Evolutionary conservation across 352 stramenopile species (phyloP).

Genomic region (Pythium aristosporum): DNA sequence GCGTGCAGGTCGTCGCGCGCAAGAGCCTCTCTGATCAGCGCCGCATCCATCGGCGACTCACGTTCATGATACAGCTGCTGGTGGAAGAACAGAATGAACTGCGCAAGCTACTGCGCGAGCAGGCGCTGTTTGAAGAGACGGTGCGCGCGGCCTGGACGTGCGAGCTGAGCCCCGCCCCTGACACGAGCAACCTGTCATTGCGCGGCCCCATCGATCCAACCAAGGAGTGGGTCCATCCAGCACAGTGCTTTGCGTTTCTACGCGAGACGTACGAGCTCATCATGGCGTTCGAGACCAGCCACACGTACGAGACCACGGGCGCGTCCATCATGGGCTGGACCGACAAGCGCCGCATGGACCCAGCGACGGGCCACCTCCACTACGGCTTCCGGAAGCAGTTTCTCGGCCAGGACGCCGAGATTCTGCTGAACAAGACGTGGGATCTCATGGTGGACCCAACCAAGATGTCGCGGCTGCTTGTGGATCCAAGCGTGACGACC

Average conservation of each 20-base stretch:
- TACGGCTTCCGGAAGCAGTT: conserved; percentile 30
- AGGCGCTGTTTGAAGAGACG: conserved; percentile 26
- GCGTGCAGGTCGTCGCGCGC: conserved; percentile 10
- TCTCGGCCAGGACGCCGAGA: conserved; percentile 21
- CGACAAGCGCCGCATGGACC: conserved; percentile 31
- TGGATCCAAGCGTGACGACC: conserved; percentile 45
- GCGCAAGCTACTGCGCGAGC: conserved; percentile 20
- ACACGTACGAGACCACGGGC: conserved; percentile 16
- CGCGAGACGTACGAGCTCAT: conserved; percentile 61
- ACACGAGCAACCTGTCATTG: conserved; percentile 28
- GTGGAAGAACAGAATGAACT: conserved; percentile 40
- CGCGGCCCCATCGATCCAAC: conserved; percentile 20
- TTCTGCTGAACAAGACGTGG: conserved; percentile 25
- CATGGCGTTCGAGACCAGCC: conserved; percentile 22
- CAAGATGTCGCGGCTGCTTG: conserved; percentile 43
- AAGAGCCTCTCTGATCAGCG: conserved; percentile 16
- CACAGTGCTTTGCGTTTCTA: conserved; percentile 44
- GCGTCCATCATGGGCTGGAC: conserved; percentile 50
- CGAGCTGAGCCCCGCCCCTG: conserved; percentile 18
- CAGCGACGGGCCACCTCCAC: conserved; percentile 18
- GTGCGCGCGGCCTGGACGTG: conserved; percentile 25
- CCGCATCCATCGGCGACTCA: conserved; percentile 34
- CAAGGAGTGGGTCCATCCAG: conserved; percentile 26
- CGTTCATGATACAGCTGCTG: conserved; percentile 37
- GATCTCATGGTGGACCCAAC: conserved; percentile 30